Percentiles rank a stretch among this genome's conserved stretches.
Evolutionary conservation across 208 protist species (phyloP).

Genomic region (Leishmania turanica): DNA sequence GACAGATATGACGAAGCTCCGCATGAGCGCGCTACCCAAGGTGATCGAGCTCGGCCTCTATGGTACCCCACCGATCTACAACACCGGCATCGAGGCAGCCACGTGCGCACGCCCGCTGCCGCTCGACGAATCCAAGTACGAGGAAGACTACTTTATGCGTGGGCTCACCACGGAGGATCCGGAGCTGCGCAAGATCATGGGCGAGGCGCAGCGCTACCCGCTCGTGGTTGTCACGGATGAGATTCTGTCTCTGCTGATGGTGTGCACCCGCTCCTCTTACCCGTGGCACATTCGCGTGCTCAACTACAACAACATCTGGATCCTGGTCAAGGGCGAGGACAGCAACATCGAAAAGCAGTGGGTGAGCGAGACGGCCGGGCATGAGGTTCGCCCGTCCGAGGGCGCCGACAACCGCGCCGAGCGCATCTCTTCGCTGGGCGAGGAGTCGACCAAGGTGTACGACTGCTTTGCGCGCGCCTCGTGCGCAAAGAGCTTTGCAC

Average conservation of each 20-base stretch:
- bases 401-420: slow-evolving; percentile 50
- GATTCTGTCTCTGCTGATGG: slow-evolving; percentile 83
- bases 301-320: slow-evolving; percentile 48
- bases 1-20: slow-evolving; percentile 51
- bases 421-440: slow-evolving; percentile 61
- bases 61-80: slow-evolving; percentile 67
- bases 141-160: slow-evolving; percentile 37
- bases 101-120: slow-evolving; percentile 39
- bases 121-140: slow-evolving; percentile 50
- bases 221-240: slow-evolving; percentile 83
- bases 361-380: slow-evolving; percentile 79
- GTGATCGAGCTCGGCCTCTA: slow-evolving; percentile 54
- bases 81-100: slow-evolving; percentile 60
- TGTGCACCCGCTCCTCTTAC: slow-evolving; percentile 70
- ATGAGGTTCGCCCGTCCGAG: slow-evolving; percentile 60
- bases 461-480: slow-evolving; percentile 65
- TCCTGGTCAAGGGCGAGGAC: slow-evolving; percentile 63
- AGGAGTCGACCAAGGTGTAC: slow-evolving; percentile 76
- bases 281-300: slow-evolving; percentile 84
- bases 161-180: slow-evolving; percentile 52
- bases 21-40: slow-evolving; percentile 34
- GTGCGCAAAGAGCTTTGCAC: slow-evolving; percentile 55
- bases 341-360: slow-evolving; percentile 79
- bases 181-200: slow-evolving; percentile 58
- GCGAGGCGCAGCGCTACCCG: slow-evolving; percentile 39